Evolutionary conservation across 83 land plant species (phyloP), one percentile per base, ranked within the genome.

Genomic region (Thuja plicata): DNA sequence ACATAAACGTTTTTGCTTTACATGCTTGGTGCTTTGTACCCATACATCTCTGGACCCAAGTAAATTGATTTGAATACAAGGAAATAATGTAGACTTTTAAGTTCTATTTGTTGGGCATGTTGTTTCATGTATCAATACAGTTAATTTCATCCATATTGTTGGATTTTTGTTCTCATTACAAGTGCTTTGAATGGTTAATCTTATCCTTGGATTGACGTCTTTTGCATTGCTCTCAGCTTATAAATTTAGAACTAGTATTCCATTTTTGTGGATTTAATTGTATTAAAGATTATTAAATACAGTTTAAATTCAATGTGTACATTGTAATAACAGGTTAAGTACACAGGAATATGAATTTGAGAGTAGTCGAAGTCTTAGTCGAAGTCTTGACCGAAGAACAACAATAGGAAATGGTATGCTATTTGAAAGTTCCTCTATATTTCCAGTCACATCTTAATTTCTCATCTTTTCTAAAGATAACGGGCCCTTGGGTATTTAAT

Each of bases 351-450:
- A 95, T 79, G 96, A 94, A 57, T 94, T 90, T 45, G 92, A 54
- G n/a, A 82, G 91, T 41, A 85, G 87, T 57, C 92, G 88, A 35
- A 89, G 88, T 73, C 85, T 95, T 41, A 85, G 87, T 71, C 93
- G 91, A 35, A 88, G 86, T 60, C 85, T 95, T 79, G 16, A 88
- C 32, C 86, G 96, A 37, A 92, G 95, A 91, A 94, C 90, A 87
- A 95, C 94, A 40, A 91, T 95, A 89, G 96, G 96, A 92, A 95
- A 93, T 90, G 96, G 96, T 95, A 54, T 35, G 62, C 46, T n/a
- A 80, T 35, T 0, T 83, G 7, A 41, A 52, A 83, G 52, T 45
- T 83, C n/a, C 52, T 46, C n/a, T 83, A 48, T 83, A 83, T n/a
- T 13, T 27, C 54, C 30, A 46, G 27, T 83, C 34, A 46, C 12